phyloP scores from a whole-genome alignment of 2,329 filamentous ascomycete genomes.

The Aspergillus hiratsukae region DNA sequence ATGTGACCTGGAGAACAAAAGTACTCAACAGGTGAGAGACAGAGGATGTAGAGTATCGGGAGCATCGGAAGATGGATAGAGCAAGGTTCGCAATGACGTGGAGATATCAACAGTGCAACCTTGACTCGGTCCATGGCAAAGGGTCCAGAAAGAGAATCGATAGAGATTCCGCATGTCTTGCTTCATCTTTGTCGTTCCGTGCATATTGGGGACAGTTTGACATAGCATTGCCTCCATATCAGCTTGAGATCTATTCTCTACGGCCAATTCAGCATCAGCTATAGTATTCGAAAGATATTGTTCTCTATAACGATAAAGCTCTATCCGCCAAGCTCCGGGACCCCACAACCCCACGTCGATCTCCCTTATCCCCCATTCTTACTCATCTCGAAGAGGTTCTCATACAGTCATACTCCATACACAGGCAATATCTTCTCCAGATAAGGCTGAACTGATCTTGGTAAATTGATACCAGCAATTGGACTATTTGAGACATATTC shows the following conservation, averaged over 20 bases:
- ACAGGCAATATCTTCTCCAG: not conserved
- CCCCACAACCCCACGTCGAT: not conserved
- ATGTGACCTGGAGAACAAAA: not conserved
- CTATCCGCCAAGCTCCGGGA: not conserved
- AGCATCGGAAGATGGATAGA: not conserved
- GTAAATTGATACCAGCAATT: not conserved
- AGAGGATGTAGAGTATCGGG: not conserved
- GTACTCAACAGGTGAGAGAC: not conserved
- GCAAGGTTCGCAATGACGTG: constrained; percentile 12
- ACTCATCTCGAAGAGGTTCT: too few relatives aligned
- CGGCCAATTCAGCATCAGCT: not conserved
- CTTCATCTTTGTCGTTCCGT: too few relatives aligned
- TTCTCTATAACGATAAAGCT: not conserved
- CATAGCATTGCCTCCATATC: too few relatives aligned
- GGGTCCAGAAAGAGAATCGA: not conserved
- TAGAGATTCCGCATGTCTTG: too few relatives aligned
- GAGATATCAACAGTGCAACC: constrained; percentile 9
- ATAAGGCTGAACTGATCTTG: too few relatives aligned
- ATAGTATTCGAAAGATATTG: not conserved
- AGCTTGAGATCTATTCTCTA: too few relatives aligned
- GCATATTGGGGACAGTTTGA: not conserved
- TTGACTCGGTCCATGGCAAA: not conserved
- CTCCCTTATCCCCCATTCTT: too few relatives aligned
- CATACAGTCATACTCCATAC: not conserved
- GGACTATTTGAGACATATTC: too few relatives aligned